These are phyloP conservation scores for Penicillium daleae DNA, from an alignment of 495 filamentous ascomycete genomes.

Conservation along the genomic window DNA sequence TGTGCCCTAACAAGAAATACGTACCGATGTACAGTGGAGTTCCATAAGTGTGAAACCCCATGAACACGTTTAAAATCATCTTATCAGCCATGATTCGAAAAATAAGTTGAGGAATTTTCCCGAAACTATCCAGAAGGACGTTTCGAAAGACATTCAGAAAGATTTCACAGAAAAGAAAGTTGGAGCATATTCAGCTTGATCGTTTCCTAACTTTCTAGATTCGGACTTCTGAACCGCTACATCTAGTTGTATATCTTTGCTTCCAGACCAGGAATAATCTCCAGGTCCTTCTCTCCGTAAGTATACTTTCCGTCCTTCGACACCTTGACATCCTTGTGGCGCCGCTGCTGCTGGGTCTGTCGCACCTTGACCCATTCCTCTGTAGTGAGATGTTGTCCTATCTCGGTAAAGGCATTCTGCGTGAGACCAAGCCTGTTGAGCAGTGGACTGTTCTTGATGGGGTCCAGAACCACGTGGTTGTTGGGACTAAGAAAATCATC, in stretches of 20 bases:
- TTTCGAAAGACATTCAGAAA: too few species aligned
- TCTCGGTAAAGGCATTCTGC: slow-evolving; percentile 36
- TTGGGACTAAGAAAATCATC: slow-evolving; percentile 29
- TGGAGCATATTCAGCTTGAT: too few species aligned
- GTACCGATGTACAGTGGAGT: too few species aligned
- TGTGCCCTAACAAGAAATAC: too few species aligned
- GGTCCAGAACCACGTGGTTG: slow-evolving; percentile 45
- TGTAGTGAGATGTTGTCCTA: slow-evolving; percentile 39
- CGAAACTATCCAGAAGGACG: too few species aligned
- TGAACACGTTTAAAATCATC: too few species aligned
- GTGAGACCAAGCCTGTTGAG: slow-evolving; percentile 46
- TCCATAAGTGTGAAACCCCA: too few species aligned
- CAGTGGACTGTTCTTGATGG: slow-evolving; percentile 47
- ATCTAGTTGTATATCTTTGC: slow-evolving; percentile 49
- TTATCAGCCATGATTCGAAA: too few species aligned
- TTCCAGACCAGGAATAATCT: slow-evolving; percentile 52
- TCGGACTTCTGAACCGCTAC: too few species aligned
- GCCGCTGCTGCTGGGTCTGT: slow-evolving; percentile 49
- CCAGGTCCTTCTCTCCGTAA: slow-evolving; percentile 46
- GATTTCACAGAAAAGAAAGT: too few species aligned
- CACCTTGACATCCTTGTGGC: slow-evolving; percentile 44
- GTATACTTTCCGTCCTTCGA: slow-evolving; percentile 40
- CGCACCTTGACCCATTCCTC: slow-evolving; percentile 43
- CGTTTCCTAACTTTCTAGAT: too few species aligned
- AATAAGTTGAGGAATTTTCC: too few species aligned